Conservation (phyloP, 2,329 filamentous ascomycete species). For the Hypomyces rosellus region DNA sequence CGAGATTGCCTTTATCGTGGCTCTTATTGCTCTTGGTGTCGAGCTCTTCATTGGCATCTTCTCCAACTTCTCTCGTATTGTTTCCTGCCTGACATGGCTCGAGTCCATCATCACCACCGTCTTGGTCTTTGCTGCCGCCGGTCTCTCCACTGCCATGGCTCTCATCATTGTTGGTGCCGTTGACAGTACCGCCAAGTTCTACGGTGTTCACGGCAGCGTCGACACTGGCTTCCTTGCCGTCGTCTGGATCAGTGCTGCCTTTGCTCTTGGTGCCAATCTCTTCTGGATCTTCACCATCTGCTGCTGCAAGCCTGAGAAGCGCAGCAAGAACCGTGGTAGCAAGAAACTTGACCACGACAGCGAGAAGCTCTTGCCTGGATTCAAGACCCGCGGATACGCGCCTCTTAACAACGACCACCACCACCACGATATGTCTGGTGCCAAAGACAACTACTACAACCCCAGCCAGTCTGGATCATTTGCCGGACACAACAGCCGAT, state of each 20-base stretch:
- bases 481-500: slow-evolving; percentile 30
- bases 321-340: slow-evolving; percentile 26
- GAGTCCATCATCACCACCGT: slow-evolving; percentile 57
- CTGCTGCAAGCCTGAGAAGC: slow-evolving; percentile 64
- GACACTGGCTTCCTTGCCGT: slow-evolving; percentile 64
- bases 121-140: slow-evolving; percentile 55
- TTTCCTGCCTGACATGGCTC: slow-evolving; percentile 77
- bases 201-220: slow-evolving; percentile 61
- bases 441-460: slow-evolving; percentile 30
- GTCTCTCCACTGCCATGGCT: slow-evolving; percentile 69
- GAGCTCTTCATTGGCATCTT: slow-evolving; percentile 76
- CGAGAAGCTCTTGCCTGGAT: slow-evolving; percentile 45
- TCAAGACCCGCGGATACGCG: slow-evolving; percentile 25
- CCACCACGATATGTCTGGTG: slow-evolving; percentile 30
- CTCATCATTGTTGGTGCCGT: slow-evolving; percentile 55
- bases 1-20: slow-evolving; percentile 71
- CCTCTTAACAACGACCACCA: slow-evolving; percentile 26
- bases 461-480: slow-evolving; percentile 14
- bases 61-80: slow-evolving; percentile 73
- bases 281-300: slow-evolving; percentile 93
- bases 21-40: slow-evolving; percentile 60
- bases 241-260: slow-evolving; percentile 74
- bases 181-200: slow-evolving; percentile 55
- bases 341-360: slow-evolving; percentile 30
- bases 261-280: slow-evolving; percentile 66